These are phyloP conservation scores for Marchantia paleacea DNA, from an alignment of 225 moss, liverwort and hornwort species.

Conservation along the genomic window DNA sequence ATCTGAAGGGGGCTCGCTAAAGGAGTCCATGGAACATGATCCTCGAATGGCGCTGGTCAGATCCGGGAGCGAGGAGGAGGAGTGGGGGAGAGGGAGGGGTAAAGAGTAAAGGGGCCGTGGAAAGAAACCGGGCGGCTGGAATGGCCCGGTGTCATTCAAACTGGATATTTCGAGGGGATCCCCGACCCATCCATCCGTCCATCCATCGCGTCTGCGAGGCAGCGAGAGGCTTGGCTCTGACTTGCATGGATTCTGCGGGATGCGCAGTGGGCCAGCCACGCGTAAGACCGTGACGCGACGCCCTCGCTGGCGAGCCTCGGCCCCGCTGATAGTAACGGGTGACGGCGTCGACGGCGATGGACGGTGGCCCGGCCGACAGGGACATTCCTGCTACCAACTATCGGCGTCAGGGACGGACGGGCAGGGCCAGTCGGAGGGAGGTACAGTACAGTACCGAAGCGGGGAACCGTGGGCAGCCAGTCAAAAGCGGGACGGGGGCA, in stretches of 20 bases:
- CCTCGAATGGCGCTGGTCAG: neutral
- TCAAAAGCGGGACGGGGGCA: conserved; percentile 12
- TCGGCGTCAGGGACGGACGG: conserved; percentile 4
- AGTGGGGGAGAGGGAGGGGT: too few relatives aligned
- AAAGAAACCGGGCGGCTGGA: neutral
- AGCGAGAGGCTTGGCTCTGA: too few relatives aligned
- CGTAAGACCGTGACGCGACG: neutral
- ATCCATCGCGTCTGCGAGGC: neutral
- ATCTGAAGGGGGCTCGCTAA: neutral
- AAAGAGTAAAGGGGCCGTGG: too few relatives aligned
- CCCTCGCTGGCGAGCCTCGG: too few relatives aligned
- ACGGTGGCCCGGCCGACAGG: conserved; percentile 19
- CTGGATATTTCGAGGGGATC: neutral
- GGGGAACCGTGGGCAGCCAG: conserved; percentile 19
- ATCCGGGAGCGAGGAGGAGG: neutral
- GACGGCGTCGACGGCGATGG: neutral
- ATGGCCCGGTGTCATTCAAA: neutral
- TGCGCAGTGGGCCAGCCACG: neutral
- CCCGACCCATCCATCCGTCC: neutral
- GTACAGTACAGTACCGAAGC: conserved; percentile 1
- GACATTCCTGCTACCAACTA: neutral
- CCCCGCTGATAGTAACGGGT: neutral
- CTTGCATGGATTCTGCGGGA: neutral
- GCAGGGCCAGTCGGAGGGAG: neutral
- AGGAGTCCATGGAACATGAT: neutral